Evolutionary conservation across 257 asterid species (phyloP).

Genomic region (Ehretia macrophylla): DNA sequence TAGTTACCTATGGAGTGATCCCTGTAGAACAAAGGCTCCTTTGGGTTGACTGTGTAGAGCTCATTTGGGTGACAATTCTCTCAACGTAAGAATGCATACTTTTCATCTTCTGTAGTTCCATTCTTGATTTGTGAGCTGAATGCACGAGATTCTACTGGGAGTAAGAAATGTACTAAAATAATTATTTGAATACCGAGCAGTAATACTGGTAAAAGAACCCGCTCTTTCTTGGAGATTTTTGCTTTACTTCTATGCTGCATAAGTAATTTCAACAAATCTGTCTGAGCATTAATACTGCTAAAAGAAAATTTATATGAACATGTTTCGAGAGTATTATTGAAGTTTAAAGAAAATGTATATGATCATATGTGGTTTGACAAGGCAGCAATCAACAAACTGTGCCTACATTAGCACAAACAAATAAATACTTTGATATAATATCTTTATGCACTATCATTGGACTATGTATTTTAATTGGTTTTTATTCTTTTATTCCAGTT

Average conservation of each 20-base stretch:
- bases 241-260: no score
- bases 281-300: no score
- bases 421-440: not conserved
- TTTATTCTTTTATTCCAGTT: conserved; percentile 27
- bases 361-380: no score
- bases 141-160: not conserved
- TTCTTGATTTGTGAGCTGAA: not conserved
- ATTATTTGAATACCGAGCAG: not conserved
- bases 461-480: not conserved
- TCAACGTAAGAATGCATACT: conserved; percentile 37
- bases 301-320: no score
- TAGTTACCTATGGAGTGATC: conserved; percentile 41
- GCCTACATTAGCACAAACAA: no score
- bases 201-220: no score
- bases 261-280: no score
- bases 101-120: no score
- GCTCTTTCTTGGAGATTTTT: no score
- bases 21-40: conserved; percentile 50
- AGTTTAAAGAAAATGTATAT: no score
- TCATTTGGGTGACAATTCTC: conserved; percentile 50
- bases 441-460: not conserved
- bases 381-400: no score
- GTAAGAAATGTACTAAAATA: not conserved
- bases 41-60: conserved; percentile 56
- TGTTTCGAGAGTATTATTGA: no score